Conservation (phyloP, 2,329 filamentous ascomycete species). For the Hymenoscyphus scutula region DNA sequence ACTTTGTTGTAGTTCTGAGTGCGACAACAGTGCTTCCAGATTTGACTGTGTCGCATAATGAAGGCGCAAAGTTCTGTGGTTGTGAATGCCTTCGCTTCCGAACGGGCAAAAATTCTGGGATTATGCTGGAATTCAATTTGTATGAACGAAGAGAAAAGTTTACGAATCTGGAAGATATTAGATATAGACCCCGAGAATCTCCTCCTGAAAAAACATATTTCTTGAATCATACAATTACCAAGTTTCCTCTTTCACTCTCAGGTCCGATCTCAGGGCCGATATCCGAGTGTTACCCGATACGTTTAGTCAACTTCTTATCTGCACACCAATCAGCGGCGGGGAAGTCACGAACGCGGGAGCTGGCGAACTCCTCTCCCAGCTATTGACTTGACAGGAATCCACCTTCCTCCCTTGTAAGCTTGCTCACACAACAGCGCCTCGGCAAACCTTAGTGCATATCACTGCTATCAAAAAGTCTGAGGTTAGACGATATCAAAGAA, state of each 20-base stretch:
- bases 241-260: neutral
- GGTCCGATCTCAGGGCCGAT: neutral
- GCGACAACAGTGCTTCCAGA: neutral
- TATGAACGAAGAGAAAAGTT: neutral
- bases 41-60: neutral
- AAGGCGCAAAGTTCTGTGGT: neutral
- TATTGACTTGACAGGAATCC: neutral
- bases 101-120: neutral
- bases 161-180: neutral
- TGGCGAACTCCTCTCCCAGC: neutral
- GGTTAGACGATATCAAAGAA: neutral
- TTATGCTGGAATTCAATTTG: neutral
- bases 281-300: neutral
- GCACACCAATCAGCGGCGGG: neutral
- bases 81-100: neutral
- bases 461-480: neutral
- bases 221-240: neutral
- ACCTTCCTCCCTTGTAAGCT: neutral
- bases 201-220: neutral
- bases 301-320: conserved; percentile 1
- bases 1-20: neutral
- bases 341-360: conserved; percentile 1
- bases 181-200: neutral
- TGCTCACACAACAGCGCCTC: conserved; percentile 3
- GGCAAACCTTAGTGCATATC: neutral